Base-by-base conservation (phyloP, 2,329 filamentous ascomycete genomes). In the Geosmithia flava region DNA sequence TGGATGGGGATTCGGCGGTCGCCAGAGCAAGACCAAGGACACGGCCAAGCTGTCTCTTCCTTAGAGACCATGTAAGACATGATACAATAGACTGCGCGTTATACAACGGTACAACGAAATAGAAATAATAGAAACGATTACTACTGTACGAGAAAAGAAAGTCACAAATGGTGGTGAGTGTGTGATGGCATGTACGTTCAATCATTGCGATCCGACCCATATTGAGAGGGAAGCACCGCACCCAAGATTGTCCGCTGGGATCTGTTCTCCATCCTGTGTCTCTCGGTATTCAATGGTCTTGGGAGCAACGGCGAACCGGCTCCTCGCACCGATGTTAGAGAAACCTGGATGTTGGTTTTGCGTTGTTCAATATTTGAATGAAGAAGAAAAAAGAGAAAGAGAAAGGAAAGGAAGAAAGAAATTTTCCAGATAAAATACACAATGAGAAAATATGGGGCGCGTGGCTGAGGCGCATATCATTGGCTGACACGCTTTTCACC, bases 171-270 rank as follows among this genome's bases (percentile, higher is more conserved):
- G 13, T 42, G 6, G 16, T 42, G 6, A 4, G 11, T 19, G 42
- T 20, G 20, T 20, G 42, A 27, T 27, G 10, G 42, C 47, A 73
- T 75, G 72, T 75, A 67, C 71, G 72, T 57, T 74, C 72, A 75
- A 75, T 75, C 72, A 75, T 75, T 75, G 72, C 72, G 72, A 68
- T 75, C 72, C 72, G 71, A 64, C 70, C 65, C 72, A 75, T 62
- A 48, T 51, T 59, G 59, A 62, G 60, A 65, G 69, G 64, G 65
- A 66, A 74, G 67, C 72, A 75, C 70, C 72, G 72, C 72, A 75
- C 72, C 72, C 72, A 75, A 75, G 72, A 75, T 74, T 74, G 71
- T 69, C 68, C 72, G 70, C 58, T 64, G 33, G 40, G 46, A 17
- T 68, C 72, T 69, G 53, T 61, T 75, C 72, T 75, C 66, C 72